Evolutionary conservation across 805 yeast species (phyloP).

Genomic region (Blastobotrys attinorum): DNA sequence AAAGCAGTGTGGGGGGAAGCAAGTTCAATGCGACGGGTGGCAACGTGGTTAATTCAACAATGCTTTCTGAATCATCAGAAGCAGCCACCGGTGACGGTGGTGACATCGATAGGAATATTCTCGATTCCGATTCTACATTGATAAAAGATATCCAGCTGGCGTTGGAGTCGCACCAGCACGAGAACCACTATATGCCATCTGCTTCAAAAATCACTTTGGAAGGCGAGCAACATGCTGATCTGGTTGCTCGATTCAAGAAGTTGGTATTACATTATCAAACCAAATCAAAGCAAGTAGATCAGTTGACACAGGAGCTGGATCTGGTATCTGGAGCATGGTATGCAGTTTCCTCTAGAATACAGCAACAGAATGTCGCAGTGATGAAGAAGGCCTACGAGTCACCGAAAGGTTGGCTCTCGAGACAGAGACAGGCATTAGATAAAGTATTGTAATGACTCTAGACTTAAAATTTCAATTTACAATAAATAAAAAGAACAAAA

Average conservation of each 20-base stretch:
- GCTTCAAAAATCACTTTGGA: no score
- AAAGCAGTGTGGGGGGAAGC: neutral
- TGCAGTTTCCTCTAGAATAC: slow-evolving; percentile 21
- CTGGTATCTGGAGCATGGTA: slow-evolving; percentile 25
- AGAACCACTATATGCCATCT: neutral
- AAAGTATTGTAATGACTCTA: neutral
- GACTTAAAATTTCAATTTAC: neutral
- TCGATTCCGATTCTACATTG: neutral
- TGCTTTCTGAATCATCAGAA: neutral
- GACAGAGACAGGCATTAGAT: slow-evolving; percentile 22
- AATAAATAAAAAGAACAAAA: no score
- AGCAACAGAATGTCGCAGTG: slow-evolving; percentile 20
- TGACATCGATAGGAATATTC: no score
- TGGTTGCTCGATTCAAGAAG: neutral
- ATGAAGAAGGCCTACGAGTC: slow-evolving; percentile 19
- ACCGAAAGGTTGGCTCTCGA: slow-evolving; percentile 23
- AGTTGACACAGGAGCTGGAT: slow-evolving; percentile 13
- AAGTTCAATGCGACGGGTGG: neutral
- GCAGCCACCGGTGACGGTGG: no score
- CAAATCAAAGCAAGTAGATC: neutral
- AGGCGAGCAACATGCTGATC: neutral
- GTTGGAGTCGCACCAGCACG: neutral
- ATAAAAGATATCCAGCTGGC: neutral
- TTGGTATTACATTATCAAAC: neutral
- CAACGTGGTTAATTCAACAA: neutral